A percentile compares a stretch with the other conserved stretches of the same genome.
These are phyloP conservation scores for Cryphonectria parasitica DNA, from an alignment of 2,329 filamentous ascomycete genomes.

Conservation along the genomic window DNA sequence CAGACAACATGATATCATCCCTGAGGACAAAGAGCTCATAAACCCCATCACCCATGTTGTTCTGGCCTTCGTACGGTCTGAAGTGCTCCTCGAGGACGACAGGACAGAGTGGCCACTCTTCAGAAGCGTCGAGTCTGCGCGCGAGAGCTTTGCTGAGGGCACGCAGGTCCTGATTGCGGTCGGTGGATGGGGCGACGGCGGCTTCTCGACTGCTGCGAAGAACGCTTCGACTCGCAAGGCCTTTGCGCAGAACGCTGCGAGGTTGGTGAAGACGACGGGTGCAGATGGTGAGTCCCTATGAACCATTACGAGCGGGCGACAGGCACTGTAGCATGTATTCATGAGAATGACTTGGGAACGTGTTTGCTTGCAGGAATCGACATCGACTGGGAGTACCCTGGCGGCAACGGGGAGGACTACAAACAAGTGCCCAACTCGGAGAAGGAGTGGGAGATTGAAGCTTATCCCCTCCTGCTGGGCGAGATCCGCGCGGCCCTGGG, in stretches of 20 bases:
- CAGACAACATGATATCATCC: conserved; percentile 54
- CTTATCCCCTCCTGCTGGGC: conserved; percentile 63
- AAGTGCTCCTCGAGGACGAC: conserved; percentile 52
- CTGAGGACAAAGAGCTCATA: conserved; percentile 41
- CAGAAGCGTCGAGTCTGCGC: conserved; percentile 52
- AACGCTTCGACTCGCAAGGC: conserved; percentile 53
- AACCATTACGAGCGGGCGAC: conserved; percentile 27
- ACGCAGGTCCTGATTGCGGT: conserved; percentile 73
- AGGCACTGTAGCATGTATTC: not conserved
- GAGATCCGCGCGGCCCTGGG: conserved; percentile 63
- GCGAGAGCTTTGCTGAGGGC: conserved; percentile 50
- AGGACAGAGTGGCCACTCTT: conserved; percentile 55
- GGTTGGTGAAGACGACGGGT: conserved; percentile 63
- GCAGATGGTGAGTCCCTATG: conserved; percentile 61
- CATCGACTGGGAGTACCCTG: conserved; percentile 68
- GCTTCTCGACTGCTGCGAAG: conserved; percentile 62
- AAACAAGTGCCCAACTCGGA: conserved; percentile 61
- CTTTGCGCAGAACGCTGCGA: conserved; percentile 67
- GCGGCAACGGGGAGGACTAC: conserved; percentile 72
- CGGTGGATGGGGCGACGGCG: conserved; percentile 74
- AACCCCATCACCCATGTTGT: conserved; percentile 58
- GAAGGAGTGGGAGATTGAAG: conserved; percentile 63
- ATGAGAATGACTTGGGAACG: not conserved
- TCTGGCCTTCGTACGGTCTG: conserved; percentile 61
- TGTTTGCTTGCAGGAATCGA: conserved; percentile 49